Evolutionary conservation across 768 basidiomycete species (phyloP).

Genomic region (Cystobasidiopsis lactophilus): DNA sequence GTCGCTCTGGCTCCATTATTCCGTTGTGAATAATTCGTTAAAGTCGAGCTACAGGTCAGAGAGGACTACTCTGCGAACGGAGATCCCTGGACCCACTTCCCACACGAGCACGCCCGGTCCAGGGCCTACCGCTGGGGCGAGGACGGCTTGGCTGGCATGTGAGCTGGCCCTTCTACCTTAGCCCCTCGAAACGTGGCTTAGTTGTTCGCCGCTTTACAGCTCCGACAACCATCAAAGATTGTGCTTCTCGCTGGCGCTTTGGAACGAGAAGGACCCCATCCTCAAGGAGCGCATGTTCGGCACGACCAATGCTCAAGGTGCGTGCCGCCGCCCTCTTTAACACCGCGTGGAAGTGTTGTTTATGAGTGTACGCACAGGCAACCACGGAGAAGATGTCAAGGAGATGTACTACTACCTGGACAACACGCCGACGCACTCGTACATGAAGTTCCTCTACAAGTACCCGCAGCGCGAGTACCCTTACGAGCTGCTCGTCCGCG

Average conservation of each 20-base stretch:
- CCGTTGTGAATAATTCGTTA: background rate
- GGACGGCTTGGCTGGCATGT: constrained; percentile 90
- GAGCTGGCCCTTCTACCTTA: too few relatives aligned
- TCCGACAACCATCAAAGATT: constrained; percentile 89
- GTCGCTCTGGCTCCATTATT: background rate
- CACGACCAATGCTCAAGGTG: constrained; percentile 67
- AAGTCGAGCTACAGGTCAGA: constrained; percentile 40
- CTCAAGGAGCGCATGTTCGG: constrained; percentile 93
- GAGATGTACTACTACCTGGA: constrained; percentile 97
- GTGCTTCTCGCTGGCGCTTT: constrained; percentile 71
- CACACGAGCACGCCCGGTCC: constrained; percentile 76
- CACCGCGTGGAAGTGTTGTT: too few relatives aligned
- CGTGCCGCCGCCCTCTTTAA: constrained; percentile 6
- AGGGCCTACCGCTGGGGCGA: constrained; percentile 98
- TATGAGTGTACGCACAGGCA: constrained; percentile 33
- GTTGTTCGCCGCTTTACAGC: too few relatives aligned
- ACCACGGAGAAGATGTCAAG: constrained; percentile 98
- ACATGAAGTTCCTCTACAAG: constrained; percentile 99
- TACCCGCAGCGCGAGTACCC: constrained; percentile 83
- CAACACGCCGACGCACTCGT: constrained; percentile 94
- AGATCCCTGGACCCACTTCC: constrained; percentile 68
- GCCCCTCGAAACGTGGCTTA: too few relatives aligned
- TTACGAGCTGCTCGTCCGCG: constrained; percentile 75
- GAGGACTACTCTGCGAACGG: constrained; percentile 96
- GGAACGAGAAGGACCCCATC: constrained; percentile 87